phyloP scores from a whole-genome alignment of 2,329 filamentous ascomycete genomes.

The Penicillium sp. region DNA sequence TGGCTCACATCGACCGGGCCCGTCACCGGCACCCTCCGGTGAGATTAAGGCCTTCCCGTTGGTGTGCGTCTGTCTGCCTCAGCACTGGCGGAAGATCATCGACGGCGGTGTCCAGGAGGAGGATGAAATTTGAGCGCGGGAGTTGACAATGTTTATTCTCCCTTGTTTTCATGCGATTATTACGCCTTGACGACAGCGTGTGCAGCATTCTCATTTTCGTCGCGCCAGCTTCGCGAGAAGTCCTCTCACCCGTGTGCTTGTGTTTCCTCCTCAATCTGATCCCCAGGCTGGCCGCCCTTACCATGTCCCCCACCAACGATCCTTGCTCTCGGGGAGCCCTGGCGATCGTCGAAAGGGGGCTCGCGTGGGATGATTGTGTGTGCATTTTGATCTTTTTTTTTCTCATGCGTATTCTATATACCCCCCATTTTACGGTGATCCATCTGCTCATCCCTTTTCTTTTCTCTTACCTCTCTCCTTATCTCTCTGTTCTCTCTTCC shows the following conservation, averaged over 20 bases:
- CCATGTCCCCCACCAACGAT: constrained; percentile 1
- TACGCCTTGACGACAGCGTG: constrained; percentile 43
- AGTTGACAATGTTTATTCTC: not conserved
- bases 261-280: not conserved
- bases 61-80: constrained; percentile 91
- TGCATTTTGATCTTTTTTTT: constrained; percentile 17
- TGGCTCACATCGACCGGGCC: constrained; percentile 63
- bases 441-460: constrained; percentile 23
- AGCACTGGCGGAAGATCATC: constrained; percentile 96
- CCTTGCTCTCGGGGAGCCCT: not conserved
- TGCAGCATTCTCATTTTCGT: constrained; percentile 25
- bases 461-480: not conserved
- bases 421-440: constrained; percentile 33
- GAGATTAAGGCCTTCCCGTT: constrained; percentile 98
- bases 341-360: not conserved
- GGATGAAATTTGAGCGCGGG: constrained; percentile 27
- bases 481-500: constrained; percentile 11
- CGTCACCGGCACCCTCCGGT: constrained; percentile 67
- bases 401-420: constrained; percentile 33
- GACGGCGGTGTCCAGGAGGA: constrained; percentile 66
- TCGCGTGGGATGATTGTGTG: constrained; percentile 19
- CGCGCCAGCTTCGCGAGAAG: constrained; percentile 16
- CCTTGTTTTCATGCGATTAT: constrained; percentile 30
- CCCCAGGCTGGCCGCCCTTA: constrained; percentile 19
- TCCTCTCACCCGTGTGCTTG: constrained; percentile 12